These are phyloP conservation scores for Hypomontagnella monticulosa DNA, from an alignment of 495 filamentous ascomycete species.

Conservation along the genomic window DNA sequence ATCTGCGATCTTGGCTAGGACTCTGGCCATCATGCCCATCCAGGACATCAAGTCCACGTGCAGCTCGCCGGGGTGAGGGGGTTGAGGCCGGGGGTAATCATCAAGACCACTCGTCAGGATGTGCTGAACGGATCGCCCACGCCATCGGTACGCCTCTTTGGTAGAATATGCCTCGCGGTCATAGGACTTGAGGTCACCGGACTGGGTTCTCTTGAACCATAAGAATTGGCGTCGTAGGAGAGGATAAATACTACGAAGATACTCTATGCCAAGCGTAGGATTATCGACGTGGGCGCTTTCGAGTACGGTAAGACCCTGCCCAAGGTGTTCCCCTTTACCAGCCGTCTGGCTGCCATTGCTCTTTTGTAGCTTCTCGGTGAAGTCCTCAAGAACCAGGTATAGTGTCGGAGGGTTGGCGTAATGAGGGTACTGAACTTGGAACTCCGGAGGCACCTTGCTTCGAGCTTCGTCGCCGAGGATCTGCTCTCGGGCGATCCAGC, in stretches of 20 bases:
- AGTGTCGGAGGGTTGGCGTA: conserved; percentile 99
- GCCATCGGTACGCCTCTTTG: conserved; percentile 95
- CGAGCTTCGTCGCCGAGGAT: conserved; percentile 94
- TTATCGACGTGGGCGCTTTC: conserved; percentile 71
- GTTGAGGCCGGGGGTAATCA: conserved; percentile 93
- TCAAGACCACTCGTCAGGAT: conserved; percentile 93
- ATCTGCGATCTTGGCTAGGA: conserved; percentile 78
- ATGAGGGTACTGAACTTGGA: conserved; percentile 96
- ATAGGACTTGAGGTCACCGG: conserved; percentile 88
- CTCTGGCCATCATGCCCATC: conserved; percentile 93
- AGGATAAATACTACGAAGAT: conserved; percentile 87
- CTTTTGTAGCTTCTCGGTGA: conserved; percentile 75
- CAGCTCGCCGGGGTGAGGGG: conserved; percentile 97
- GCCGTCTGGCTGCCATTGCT: conserved; percentile 51
- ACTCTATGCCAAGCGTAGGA: conserved; percentile 72
- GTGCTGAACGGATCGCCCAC: conserved; percentile 86
- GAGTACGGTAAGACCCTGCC: conserved; percentile 45
- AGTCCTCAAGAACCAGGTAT: conserved; percentile 84
- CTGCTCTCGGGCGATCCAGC: conserved; percentile 97
- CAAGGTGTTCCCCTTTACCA: conserved; percentile 44
- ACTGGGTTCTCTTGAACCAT: conserved; percentile 95
- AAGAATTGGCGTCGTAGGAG: conserved; percentile 88
- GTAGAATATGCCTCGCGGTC: conserved; percentile 86
- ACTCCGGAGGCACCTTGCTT: conserved; percentile 94
- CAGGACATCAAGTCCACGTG: conserved; percentile 95